Percentiles rank a stretch among this genome's conserved stretches.
Conservation (phyloP, 148 eudicot genomes). For the Nyssa sinensis region DNA sequence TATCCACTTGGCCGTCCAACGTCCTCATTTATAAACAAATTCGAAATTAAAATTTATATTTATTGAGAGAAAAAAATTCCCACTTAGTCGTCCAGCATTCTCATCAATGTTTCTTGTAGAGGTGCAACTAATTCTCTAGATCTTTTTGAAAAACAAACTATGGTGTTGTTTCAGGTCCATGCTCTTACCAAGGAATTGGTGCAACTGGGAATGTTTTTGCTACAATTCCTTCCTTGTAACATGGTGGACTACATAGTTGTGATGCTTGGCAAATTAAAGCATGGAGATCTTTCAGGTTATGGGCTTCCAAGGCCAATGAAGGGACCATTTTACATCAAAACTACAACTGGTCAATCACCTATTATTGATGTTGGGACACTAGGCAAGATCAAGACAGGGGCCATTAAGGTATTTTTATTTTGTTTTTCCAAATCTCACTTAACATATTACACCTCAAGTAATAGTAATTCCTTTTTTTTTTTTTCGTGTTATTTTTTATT, state of each 20-base stretch:
- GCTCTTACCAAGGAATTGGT: constrained; percentile 26
- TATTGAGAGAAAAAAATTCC: no score
- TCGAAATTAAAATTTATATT: no score
- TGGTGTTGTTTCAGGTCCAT: constrained; percentile 27
- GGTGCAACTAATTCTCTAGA: no score
- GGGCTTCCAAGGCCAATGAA: constrained; percentile 33
- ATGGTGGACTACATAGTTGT: constrained; percentile 27
- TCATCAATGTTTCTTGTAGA: no score
- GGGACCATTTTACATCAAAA: constrained; percentile 37
- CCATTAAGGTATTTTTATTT: constrained; percentile 24
- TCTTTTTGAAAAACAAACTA: no score
- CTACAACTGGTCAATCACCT: constrained; percentile 26
- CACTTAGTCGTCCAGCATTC: no score
- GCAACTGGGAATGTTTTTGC: constrained; percentile 25
- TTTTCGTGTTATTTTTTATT: no score
- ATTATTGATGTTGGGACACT: constrained; percentile 45
- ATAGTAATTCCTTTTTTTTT: no score
- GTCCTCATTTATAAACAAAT: no score
- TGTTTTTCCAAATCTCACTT: no score
- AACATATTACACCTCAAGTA: no score
- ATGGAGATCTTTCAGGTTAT: constrained; percentile 23
- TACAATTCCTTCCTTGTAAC: constrained; percentile 19
- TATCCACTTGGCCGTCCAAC: no score
- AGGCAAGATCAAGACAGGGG: constrained; percentile 20
- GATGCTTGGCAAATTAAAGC: constrained; percentile 3